Evolutionary conservation across 2,329 filamentous ascomycete genomes (phyloP), one percentile per base, ranked within the genome.

Genomic region (Grosmannia penicillata): DNA sequence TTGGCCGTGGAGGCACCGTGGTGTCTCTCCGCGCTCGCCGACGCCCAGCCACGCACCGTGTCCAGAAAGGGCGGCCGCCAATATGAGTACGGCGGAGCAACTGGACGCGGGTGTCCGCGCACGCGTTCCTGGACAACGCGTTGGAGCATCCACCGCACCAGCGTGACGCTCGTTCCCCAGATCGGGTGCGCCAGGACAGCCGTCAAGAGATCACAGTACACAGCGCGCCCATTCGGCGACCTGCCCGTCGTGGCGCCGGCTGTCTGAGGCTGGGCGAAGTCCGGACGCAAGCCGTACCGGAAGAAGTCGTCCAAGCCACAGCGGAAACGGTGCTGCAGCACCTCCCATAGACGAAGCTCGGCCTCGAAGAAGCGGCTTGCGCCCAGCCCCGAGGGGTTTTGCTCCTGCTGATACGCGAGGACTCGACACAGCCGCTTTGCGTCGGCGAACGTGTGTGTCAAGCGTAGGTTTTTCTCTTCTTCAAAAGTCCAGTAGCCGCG

Each of bases 121-220:
- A 46, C 39, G 22, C 46, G 44, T n/a, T 31, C 30, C 31, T 43
- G 40, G 6, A 47, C 37, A 22, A 40, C 31, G 13, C 41, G 37
- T 38, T 46, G 44, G 35, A 47, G 39, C 25, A 45, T 17, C 40
- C 40, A 47, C 24, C 46, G 46, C 8, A 41, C 40, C 8, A 24
- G 26, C 2, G 41, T 33, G 9, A 43, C 24, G 37, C 41, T 30
- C 25, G 29, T 3, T 15, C 19, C 17, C 45, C 45, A 47, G 34
- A 47, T 25, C 1, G 42, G 44, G 32, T 47, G 44, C 6, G 28
- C 24, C 13, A 46, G 27, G n/a, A 46, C 33, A 25, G 25, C 19
- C 7, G 46, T 31, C 17, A 48, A 34, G 18, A 43, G 43, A 15
- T 25, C 17, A 26, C 36, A 42, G 43, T 42, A 46, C 14, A 21